A percentile compares a stretch with the other conserved stretches of the same genome.
phyloP scores from a whole-genome alignment of 305 asterid species.

The Lippia alba region DNA sequence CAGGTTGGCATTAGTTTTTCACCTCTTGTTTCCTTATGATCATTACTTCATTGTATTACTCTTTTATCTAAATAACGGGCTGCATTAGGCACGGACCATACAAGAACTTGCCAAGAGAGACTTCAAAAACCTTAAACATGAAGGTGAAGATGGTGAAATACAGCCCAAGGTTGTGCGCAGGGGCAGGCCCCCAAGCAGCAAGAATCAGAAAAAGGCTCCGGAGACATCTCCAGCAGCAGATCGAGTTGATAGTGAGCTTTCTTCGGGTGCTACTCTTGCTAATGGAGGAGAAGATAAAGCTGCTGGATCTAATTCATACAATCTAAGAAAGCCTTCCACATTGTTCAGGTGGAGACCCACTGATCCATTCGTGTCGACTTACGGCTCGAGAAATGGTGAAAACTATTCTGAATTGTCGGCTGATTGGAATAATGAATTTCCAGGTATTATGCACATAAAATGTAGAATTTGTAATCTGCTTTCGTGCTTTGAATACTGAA shows the following conservation, averaged over 20 bases:
- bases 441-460: constrained; percentile 53
- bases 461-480: no score
- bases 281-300: constrained; percentile 71
- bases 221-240: constrained; percentile 65
- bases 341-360: constrained; percentile 50
- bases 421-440: constrained; percentile 93
- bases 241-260: constrained; percentile 61
- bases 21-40: constrained; percentile 23
- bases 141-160: constrained; percentile 88
- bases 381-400: constrained; percentile 73
- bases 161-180: constrained; percentile 90
- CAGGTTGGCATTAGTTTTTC: constrained; percentile 63
- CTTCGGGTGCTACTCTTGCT: constrained; percentile 77
- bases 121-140: constrained; percentile 82
- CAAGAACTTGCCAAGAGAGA: constrained; percentile 91
- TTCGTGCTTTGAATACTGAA: no score
- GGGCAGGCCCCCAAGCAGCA: constrained; percentile 92
- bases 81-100: constrained; percentile 77
- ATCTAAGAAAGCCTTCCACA: constrained; percentile 69
- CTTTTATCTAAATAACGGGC: constrained; percentile 35
- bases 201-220: constrained; percentile 65
- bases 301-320: constrained; percentile 63
- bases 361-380: constrained; percentile 51
- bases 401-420: constrained; percentile 64
- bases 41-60: constrained; percentile 18